Base-by-base conservation (phyloP, 2,329 filamentous ascomycete species). In the Fusarium graminum region DNA sequence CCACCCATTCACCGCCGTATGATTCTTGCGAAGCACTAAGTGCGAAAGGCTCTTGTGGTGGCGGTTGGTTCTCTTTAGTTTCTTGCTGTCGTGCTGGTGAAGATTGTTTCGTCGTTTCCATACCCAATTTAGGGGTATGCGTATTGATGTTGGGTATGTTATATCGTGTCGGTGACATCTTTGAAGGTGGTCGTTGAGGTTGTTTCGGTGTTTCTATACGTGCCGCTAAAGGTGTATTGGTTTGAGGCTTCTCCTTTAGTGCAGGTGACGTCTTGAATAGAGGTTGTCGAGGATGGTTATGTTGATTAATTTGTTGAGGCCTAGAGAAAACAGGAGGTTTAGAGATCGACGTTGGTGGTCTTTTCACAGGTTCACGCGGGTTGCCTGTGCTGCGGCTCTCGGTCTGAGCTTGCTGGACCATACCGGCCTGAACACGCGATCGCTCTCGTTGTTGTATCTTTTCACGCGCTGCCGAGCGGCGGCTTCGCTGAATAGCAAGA, bases 1-100 rank as follows among this genome's bases (percentile, higher is more conserved):
- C 78, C 6, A 79, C 64, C 78, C 78, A 80, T 12, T 71, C 76
- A 4, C 78, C 78, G 7, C 78, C 78, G 17, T 79, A 80, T 2
- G 77, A 72, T 67, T 80, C 78, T 53, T 79, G 78, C 11, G 78
- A 80, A 12, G 69, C 72, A 34, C 57, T 70, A n/a, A 55, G 59
- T 17, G 38, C 55, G 28, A 56, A 56, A 17, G 41, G 22, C 28
- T 54, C 38, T 9, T 49, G 50, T 13, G 62, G 69, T 2, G 53
- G 49, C 1, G 57, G 40, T 26, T 73, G 75, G 29, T 77, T 74
- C 26, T 77, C 74, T 28, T 72, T 67, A 6, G 39, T 52, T 29
- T 45, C 43, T 36, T 47, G 57, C 29, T 8, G 19, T 36, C 5
- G 36, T 19, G 28, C 40, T 17, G 22, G 34, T 30, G 26, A 30